These are phyloP conservation scores for Botrytis paeoniae DNA, from an alignment of 2,329 filamentous ascomycete genomes.

Conservation along the genomic window DNA sequence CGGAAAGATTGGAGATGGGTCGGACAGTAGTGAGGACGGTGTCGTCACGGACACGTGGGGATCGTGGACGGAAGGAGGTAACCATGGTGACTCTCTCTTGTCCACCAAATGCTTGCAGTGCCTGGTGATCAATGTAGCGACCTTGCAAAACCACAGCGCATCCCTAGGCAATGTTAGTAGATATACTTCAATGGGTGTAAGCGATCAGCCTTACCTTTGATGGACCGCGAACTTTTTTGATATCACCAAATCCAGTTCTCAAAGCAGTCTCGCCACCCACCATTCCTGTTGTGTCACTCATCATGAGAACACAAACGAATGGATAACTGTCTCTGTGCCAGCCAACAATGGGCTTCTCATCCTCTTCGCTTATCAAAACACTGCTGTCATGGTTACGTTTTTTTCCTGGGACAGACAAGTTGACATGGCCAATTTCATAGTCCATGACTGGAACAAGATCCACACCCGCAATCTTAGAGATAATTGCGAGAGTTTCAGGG, in stretches of 20 bases:
- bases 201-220: constrained; percentile 39
- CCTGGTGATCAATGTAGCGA: constrained; percentile 46
- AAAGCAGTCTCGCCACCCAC: constrained; percentile 57
- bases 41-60: constrained; percentile 43
- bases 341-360: constrained; percentile 41
- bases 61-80: constrained; percentile 44
- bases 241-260: constrained; percentile 50
- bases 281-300: constrained; percentile 48
- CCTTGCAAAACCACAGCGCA: constrained; percentile 46
- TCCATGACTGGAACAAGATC: constrained; percentile 56
- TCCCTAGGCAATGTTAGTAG: constrained; percentile 33
- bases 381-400: constrained; percentile 30
- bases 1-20: constrained; percentile 40
- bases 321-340: constrained; percentile 53
- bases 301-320: constrained; percentile 52
- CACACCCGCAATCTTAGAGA: constrained; percentile 56
- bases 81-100: constrained; percentile 48
- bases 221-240: constrained; percentile 46
- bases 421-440: constrained; percentile 58
- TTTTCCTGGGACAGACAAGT: constrained; percentile 45
- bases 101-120: constrained; percentile 42
- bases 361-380: constrained; percentile 34
- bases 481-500: constrained; percentile 50
- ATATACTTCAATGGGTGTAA: not conserved
- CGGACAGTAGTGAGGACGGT: constrained; percentile 40